Evolutionary conservation across 441 rosid genomes (phyloP), one percentile per base, ranked within the genome.

Genomic region (Omphalea diandra): DNA sequence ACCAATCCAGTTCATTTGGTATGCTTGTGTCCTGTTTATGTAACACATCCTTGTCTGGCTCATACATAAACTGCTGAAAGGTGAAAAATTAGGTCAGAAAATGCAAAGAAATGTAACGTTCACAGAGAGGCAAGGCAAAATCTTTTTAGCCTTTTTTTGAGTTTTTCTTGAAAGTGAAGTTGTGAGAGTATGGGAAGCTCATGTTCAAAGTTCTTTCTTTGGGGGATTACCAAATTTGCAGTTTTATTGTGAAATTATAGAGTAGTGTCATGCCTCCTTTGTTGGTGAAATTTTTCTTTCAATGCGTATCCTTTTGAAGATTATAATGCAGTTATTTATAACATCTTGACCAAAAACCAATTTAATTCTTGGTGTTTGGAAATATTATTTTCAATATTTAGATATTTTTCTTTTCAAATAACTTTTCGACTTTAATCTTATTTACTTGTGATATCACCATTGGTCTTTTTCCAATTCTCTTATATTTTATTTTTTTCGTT

Each of bases 1-100:
- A 83, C 88, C 79, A 94, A 94, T 82, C 98, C 98, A 26, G 98
- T 92, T 83, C 91, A 94, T 86, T 75, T 94, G 60, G 99, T 94
- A 88, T 81, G 80, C 57, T 58, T 63, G 12, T 36, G 18, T 24
- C 26, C n/a, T 75, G 63, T 40, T 46, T 46, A 22, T 20, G 29
- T 56, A 32, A 55, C 29, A 31, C 44, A 15, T 0, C 27, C n/a
- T 11, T 11, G 31, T 54, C 0, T 54, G 6, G 17, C 15, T 4
- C 10, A 20, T 49, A 29, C 17, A 10, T 49, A 18, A 26, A 4
- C 18, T 54, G 29, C 18, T 26, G 9, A 8, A 60, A 17, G 53
- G n/a, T 15, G 11, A 46, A 43, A 43, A 63, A 43, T 3, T 41
- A 17, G 20, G 52, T n/a, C 17, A 11, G 10, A 52, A 8, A 9